Base-by-base conservation (phyloP, 768 basidiomycete genomes). In the Lyophyllum semitale region DNA sequence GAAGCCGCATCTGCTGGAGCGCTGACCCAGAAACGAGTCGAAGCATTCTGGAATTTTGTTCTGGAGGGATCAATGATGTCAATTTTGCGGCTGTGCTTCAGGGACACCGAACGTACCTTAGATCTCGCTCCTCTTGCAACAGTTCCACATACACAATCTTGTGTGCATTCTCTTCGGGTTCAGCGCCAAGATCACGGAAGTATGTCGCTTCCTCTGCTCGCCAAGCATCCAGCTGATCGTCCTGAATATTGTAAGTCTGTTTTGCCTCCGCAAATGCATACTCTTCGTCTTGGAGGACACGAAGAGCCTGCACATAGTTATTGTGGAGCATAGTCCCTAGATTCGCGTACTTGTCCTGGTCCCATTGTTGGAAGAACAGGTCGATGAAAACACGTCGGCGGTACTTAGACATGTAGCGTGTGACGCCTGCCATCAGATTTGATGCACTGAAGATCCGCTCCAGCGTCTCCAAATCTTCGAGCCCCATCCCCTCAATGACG, bases 361-460 rank as follows among this genome's bases (percentile, higher is more conserved):
- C 50, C 55, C 55, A 57, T 13, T 44, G 46, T 15, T 45, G 29
- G 26, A 46, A 59, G 59, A 35, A 41, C 47, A 53, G 51, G 11
- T 45, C 49, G 43, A 70, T 70, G 3, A 35, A 33, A 51, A 65
- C 68, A 13, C 51, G 56, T 12, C 55, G 57, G 47, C 67, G 67
- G 35, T 64, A 71, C 7, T 17, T 18, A 18, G 47, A 52, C 1
- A 60, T 23, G 42, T 64, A 54, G n/a, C 53, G 51, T 42, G 58
- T 61, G 8, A 49, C 45, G 26, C 35, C 15, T 8, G 68, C 66
- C 23, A 66, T 47, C 1, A 42, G 54, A 51, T 70, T 70, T 22
- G 64, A 62, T n/a, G 48, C 27, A 2, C 59, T 49, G 27, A 68
- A 68, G 1, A 59, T 44, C 12, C 54, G 58, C 43, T 68, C 60